These are phyloP conservation scores for Trypanosoma boissoni DNA, from an alignment of 208 protist species.

Conservation along the genomic window DNA sequence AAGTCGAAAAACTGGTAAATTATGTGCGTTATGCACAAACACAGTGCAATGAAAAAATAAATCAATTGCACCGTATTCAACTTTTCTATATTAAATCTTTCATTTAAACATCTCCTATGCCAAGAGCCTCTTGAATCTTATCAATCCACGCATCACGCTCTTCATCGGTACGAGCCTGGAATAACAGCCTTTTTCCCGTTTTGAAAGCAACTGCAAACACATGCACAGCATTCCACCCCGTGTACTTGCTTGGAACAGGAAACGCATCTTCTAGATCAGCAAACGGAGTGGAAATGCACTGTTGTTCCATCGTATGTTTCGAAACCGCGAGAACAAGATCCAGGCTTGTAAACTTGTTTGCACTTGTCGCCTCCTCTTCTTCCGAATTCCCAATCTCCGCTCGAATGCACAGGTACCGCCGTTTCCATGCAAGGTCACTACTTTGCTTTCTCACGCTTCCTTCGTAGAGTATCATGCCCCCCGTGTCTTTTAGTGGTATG, in stretches of 20 bases:
- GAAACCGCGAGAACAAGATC: constrained; percentile 67
- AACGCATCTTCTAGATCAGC: constrained; percentile 76
- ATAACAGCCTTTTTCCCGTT: constrained; percentile 65
- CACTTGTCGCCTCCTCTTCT: constrained; percentile 31
- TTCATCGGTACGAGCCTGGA: constrained; percentile 57
- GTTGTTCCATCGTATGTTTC: constrained; percentile 77
- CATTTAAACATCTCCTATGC: constrained; percentile 65
- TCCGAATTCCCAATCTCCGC: constrained; percentile 60
- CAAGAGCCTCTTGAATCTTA: constrained; percentile 80
- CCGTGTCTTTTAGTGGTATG: constrained; percentile 42
- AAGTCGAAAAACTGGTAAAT: too few relatives aligned
- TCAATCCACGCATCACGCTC: constrained; percentile 75
- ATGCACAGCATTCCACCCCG: constrained; percentile 56
- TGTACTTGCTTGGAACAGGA: constrained; percentile 74
- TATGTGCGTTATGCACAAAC: constrained; percentile 12
- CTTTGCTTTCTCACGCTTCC: constrained; percentile 77
- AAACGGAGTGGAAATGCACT: constrained; percentile 75
- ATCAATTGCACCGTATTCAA: neutral
- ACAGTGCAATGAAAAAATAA: constrained; percentile 6
- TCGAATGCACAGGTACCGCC: constrained; percentile 73
- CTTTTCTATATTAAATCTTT: neutral
- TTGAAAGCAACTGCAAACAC: constrained; percentile 82
- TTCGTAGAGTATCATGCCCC: too few relatives aligned
- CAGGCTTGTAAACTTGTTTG: constrained; percentile 65
- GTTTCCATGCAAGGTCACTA: constrained; percentile 73